Percentiles rank a stretch among this genome's conserved stretches.
These are phyloP conservation scores for Metschnikowia orientalis DNA, from an alignment of 805 yeast genomes.

Conservation along the genomic window DNA sequence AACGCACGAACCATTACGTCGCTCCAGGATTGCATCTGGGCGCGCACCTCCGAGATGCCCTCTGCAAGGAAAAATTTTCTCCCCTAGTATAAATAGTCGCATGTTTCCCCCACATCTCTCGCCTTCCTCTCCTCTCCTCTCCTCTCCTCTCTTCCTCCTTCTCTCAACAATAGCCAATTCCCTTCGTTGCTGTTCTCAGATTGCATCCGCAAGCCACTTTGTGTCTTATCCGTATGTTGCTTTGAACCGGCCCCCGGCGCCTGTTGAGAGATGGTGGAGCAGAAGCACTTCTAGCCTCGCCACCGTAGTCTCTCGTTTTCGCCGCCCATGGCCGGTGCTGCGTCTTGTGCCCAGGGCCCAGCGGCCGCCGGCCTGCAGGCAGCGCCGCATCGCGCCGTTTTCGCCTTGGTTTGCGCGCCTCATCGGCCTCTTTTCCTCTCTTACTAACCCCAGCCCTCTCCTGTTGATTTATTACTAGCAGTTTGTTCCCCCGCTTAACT, in stretches of 20 bases:
- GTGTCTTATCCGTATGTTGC: slow-evolving; percentile 8
- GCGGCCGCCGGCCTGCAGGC: too few relatives aligned
- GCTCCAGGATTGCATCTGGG: slow-evolving; percentile 1
- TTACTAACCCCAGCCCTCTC: slow-evolving; percentile 11
- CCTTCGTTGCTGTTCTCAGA: slow-evolving; percentile 20
- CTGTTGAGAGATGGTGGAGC: too few relatives aligned
- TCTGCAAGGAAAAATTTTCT: slow-evolving; percentile 5
- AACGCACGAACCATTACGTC: slow-evolving; percentile 17
- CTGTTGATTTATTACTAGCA: slow-evolving; percentile 7
- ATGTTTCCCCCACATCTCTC: slow-evolving; percentile 7
- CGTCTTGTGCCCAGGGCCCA: too few relatives aligned
- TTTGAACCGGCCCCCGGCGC: too few relatives aligned
- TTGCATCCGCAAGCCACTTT: slow-evolving; percentile 13
- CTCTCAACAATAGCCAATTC: slow-evolving; percentile 30
- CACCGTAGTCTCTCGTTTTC: too few relatives aligned
- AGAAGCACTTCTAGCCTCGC: too few relatives aligned
- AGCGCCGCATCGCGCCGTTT: neutral
- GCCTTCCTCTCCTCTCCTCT: slow-evolving; percentile 8
- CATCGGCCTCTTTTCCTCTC: slow-evolving; percentile 3
- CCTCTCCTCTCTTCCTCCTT: slow-evolving; percentile 27
- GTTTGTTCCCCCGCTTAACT: slow-evolving; percentile 4
- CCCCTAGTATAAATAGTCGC: slow-evolving; percentile 13
- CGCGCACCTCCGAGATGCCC: slow-evolving; percentile 3
- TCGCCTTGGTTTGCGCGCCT: neutral
- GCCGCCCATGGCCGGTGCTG: too few relatives aligned